Evolutionary conservation across 257 asterid species (phyloP).

Genomic region (Gentiana macrophylla): DNA sequence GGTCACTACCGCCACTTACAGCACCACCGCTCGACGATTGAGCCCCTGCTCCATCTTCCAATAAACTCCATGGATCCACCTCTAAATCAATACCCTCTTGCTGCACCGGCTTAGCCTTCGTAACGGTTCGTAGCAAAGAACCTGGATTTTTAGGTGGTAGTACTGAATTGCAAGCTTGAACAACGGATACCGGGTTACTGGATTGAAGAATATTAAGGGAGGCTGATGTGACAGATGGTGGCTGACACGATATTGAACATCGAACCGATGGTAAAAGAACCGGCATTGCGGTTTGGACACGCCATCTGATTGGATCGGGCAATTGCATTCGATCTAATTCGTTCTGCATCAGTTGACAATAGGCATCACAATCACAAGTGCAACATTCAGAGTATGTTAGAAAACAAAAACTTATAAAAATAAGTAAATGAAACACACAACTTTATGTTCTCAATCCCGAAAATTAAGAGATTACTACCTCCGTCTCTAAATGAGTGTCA

Average conservation of each 20-base stretch:
- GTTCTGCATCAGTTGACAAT: slow-evolving; percentile 40
- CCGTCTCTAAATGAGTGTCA: too few species aligned
- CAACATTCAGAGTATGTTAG: too few species aligned
- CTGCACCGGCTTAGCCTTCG: slow-evolving; percentile 45
- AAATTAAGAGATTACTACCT: neutral
- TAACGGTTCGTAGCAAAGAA: slow-evolving; percentile 40
- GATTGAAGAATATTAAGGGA: slow-evolving; percentile 63
- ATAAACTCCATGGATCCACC: slow-evolving; percentile 71
- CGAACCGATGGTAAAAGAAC: slow-evolving; percentile 45
- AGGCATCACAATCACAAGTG: neutral
- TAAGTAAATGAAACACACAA: neutral
- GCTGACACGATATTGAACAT: slow-evolving; percentile 54
- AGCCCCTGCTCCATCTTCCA: slow-evolving; percentile 90
- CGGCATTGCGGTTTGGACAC: slow-evolving; percentile 91
- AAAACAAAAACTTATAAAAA: too few species aligned
- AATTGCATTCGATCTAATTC: slow-evolving; percentile 82
- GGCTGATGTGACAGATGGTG: slow-evolving; percentile 57
- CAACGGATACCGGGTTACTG: slow-evolving; percentile 37
- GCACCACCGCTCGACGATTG: slow-evolving; percentile 48
- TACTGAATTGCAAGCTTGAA: slow-evolving; percentile 34
- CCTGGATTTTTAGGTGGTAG: slow-evolving; percentile 38
- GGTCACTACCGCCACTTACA: slow-evolving; percentile 37
- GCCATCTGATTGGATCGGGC: slow-evolving; percentile 74
- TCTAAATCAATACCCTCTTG: slow-evolving; percentile 46
- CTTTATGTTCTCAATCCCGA: neutral